A percentile compares a stretch with the other conserved stretches of the same genome.
Conservation (phyloP, 805 yeast species). For the Candida krabiensis region DNA sequence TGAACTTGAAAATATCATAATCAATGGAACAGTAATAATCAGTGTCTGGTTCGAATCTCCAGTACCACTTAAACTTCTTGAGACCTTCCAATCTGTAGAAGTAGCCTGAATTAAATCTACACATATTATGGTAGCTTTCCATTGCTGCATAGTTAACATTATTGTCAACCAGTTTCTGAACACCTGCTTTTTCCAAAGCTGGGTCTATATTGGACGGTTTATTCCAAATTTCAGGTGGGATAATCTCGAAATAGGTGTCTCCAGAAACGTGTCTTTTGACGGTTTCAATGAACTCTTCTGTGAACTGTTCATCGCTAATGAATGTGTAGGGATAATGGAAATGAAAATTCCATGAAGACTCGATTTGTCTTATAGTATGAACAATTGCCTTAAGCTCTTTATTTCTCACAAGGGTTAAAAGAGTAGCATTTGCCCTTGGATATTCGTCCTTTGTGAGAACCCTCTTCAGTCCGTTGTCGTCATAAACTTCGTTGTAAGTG, state of each 20-base stretch:
- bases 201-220: slow-evolving; percentile 47
- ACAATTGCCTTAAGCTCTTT: slow-evolving; percentile 56
- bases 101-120: slow-evolving; percentile 71
- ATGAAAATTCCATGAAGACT: slow-evolving; percentile 68
- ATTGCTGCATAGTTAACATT: slow-evolving; percentile 61
- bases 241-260: slow-evolving; percentile 49
- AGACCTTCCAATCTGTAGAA: slow-evolving; percentile 65
- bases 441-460: slow-evolving; percentile 32
- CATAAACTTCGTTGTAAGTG: slow-evolving; percentile 30
- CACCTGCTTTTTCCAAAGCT: slow-evolving; percentile 37
- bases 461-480: slow-evolving; percentile 26
- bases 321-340: slow-evolving; percentile 93
- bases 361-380: slow-evolving; percentile 60
- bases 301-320: slow-evolving; percentile 78
- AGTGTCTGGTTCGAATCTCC: slow-evolving; percentile 81
- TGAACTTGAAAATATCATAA: slow-evolving; percentile 75
- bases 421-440: slow-evolving; percentile 67
- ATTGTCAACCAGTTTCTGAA: slow-evolving; percentile 37
- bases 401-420: slow-evolving; percentile 74
- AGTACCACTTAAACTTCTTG: slow-evolving; percentile 64
- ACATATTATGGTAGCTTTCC: slow-evolving; percentile 78
- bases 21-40: slow-evolving; percentile 66
- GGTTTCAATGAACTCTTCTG: slow-evolving; percentile 65
- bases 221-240: slow-evolving; percentile 51
- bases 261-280: slow-evolving; percentile 50